Conservation (phyloP, 352 stramenopile species). For the Phytophthora kernoviae region DNA sequence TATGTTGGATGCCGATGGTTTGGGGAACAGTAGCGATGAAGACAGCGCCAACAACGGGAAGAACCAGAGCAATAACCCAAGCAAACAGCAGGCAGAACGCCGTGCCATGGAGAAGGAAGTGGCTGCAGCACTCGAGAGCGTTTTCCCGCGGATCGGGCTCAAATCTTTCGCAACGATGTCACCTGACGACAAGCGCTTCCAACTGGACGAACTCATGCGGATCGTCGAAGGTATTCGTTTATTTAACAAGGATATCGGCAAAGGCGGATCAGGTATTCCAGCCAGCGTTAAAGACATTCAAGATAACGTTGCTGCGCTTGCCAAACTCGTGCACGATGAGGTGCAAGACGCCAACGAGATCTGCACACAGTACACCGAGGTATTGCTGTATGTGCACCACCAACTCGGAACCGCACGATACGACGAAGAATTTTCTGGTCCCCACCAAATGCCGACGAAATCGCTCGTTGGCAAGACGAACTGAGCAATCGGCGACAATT, state of each 20-base stretch:
- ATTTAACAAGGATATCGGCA: conserved; percentile 92
- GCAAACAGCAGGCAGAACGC: conserved; percentile 61
- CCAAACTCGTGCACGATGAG: conserved; percentile 59
- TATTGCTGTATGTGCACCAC: conserved; percentile 79
- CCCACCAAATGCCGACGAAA: conserved; percentile 36
- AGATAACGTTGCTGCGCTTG: conserved; percentile 50
- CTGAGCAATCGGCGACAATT: conserved; percentile 93
- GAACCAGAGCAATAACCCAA: conserved; percentile 18
- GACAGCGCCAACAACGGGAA: conserved; percentile 17
- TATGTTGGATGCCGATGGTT: conserved; percentile 68
- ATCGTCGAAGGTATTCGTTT: conserved; percentile 94
- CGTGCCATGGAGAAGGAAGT: conserved; percentile 86
- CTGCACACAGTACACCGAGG: conserved; percentile 83
- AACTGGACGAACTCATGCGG: conserved; percentile 90
- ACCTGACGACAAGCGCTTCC: conserved; percentile 89
- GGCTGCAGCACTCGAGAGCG: conserved; percentile 91
- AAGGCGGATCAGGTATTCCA: conserved; percentile 83
- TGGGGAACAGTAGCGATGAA: conserved; percentile 16
- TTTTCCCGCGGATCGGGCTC: conserved; percentile 94
- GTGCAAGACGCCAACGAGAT: conserved; percentile 69
- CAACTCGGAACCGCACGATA: conserved; percentile 34
- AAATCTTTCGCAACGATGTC: conserved; percentile 93
- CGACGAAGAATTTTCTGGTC: conserved; percentile 26
- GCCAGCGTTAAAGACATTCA: conserved; percentile 66
- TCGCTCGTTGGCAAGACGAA: conserved; percentile 91